Conservation (phyloP, 2,329 filamentous ascomycete species). For the Alternaria incomplexa region DNA sequence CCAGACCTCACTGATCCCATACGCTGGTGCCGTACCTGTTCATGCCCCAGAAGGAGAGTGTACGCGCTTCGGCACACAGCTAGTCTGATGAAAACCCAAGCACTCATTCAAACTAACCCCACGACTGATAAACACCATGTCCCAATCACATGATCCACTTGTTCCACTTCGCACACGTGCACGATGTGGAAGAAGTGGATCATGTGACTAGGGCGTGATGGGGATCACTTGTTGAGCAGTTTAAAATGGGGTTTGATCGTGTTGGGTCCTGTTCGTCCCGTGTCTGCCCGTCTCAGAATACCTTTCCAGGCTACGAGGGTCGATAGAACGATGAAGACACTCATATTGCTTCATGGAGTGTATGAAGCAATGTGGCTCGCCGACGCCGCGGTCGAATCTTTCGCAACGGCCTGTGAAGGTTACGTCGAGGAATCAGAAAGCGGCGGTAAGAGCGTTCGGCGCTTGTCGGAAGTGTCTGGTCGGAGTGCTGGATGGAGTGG, state of each 20-base stretch:
- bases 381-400: neutral
- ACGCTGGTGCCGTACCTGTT: neutral
- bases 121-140: neutral
- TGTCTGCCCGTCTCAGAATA: fast-evolving
- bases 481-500: neutral
- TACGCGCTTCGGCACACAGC: neutral
- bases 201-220: neutral
- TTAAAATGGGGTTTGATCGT: neutral
- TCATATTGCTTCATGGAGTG: no score
- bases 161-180: neutral
- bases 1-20: neutral
- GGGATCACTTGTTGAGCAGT: neutral
- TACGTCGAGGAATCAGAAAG: neutral
- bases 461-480: neutral
- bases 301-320: neutral
- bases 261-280: fast-evolving
- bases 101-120: neutral
- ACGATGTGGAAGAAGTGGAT: neutral
- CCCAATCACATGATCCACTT: neutral
- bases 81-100: fast-evolving
- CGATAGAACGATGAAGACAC: neutral
- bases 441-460: no score
- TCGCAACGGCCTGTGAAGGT: neutral
- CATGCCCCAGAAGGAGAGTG: neutral
- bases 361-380: no score